Percentiles rank a stretch among this genome's conserved stretches.
Evolutionary conservation across 2,329 filamentous ascomycete species (phyloP).

Genomic region (Arthroderma sp.): DNA sequence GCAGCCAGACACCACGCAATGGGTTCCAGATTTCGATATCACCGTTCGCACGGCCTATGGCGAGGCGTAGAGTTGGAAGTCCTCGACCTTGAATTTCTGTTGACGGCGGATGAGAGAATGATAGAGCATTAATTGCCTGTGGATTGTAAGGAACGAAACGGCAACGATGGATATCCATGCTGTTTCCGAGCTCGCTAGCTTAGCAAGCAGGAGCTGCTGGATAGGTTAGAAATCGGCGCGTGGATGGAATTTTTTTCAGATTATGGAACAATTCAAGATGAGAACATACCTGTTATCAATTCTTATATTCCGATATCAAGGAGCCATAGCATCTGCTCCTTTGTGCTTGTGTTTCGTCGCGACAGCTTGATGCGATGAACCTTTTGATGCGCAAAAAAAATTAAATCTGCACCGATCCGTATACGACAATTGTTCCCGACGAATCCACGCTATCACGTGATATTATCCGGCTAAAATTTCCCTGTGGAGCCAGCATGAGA

Average conservation of each 20-base stretch:
- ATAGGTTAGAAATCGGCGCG: not conserved
- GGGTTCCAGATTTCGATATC: constrained; percentile 99
- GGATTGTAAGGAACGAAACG: constrained; percentile 89
- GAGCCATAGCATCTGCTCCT: too few relatives aligned
- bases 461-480: too few relatives aligned
- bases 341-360: too few relatives aligned
- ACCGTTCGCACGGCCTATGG: constrained; percentile 83
- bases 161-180: constrained; percentile 93
- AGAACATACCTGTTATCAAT: too few relatives aligned
- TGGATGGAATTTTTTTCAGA: not conserved
- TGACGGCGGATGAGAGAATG: constrained; percentile 66
- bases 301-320: too few relatives aligned
- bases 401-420: too few relatives aligned
- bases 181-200: constrained; percentile 2
- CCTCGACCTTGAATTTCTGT: constrained; percentile 33
- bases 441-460: too few relatives aligned
- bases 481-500: too few relatives aligned
- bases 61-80: constrained; percentile 57
- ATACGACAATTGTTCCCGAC: too few relatives aligned
- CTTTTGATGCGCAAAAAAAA: too few relatives aligned
- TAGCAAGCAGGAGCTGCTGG: not conserved
- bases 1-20: constrained; percentile 65
- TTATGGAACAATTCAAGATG: too few relatives aligned
- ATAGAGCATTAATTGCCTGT: constrained; percentile 83
- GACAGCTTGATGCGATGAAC: too few relatives aligned